These are phyloP conservation scores for Cercospora zeae-maydis DNA, from an alignment of 2,329 filamentous ascomycete genomes.

Conservation along the genomic window DNA sequence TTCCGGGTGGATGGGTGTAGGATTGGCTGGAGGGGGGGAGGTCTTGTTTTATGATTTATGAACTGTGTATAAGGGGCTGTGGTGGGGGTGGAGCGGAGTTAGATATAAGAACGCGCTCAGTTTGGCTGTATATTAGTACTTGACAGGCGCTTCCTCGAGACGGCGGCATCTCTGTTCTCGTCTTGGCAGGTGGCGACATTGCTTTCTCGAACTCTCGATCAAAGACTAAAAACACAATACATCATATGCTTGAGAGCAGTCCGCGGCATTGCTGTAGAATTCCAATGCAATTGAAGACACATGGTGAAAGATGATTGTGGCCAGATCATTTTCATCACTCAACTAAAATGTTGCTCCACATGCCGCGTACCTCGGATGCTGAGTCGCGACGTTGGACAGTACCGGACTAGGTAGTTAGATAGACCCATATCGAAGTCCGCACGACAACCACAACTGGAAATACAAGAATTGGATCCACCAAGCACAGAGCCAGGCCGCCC, in stretches of 20 bases:
- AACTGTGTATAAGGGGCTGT: background rate
- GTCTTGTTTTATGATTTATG: background rate
- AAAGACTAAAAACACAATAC: background rate
- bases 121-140: background rate
- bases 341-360: background rate
- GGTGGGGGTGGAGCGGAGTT: background rate
- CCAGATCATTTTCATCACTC: background rate
- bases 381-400: background rate
- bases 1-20: no score
- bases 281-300: background rate
- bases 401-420: background rate
- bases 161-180: background rate
- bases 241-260: background rate
- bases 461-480: no score
- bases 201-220: background rate
- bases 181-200: background rate
- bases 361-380: constrained; percentile 3
- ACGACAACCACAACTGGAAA: no score
- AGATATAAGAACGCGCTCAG: no score
- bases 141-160: background rate
- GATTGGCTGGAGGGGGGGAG: background rate
- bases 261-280: background rate
- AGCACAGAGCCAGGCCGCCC: background rate
- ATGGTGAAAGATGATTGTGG: background rate
- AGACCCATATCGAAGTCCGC: background rate